These are phyloP conservation scores for Cryptosporidium sp. DNA, from an alignment of 169 alveolate species.

Conservation along the genomic window DNA sequence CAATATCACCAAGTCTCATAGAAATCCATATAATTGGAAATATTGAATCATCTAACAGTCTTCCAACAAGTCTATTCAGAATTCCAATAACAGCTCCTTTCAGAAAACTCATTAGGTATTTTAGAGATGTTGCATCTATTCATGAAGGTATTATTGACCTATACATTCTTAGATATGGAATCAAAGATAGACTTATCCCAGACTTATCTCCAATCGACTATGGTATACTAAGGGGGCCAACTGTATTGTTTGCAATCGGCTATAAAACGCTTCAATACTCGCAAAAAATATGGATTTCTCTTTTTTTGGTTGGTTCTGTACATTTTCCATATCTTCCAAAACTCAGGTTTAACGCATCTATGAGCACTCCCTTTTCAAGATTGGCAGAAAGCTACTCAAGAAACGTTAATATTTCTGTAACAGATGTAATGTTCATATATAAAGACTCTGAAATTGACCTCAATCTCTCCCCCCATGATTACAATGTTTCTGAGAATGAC, in stretches of 20 bases:
- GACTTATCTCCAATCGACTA: conserved; percentile 78
- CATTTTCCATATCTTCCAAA: conserved; percentile 77
- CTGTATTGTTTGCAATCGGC: conserved; percentile 72
- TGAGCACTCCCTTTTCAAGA: conserved; percentile 79
- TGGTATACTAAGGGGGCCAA: conserved; percentile 76
- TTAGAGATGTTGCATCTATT: conserved; percentile 69
- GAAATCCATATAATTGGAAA: conserved; percentile 69
- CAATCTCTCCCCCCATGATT: conserved; percentile 56
- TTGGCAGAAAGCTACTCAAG: conserved; percentile 79
- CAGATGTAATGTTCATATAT: conserved; percentile 40
- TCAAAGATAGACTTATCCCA: conserved; percentile 60
- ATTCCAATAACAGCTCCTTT: conserved; percentile 57
- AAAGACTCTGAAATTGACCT: conserved; percentile 63
- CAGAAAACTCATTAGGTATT: conserved; percentile 77
- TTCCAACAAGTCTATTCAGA: conserved; percentile 62
- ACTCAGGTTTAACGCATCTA: conserved; percentile 78
- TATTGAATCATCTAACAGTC: conserved; percentile 19
- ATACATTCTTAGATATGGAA: conserved; percentile 56
- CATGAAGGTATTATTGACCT: conserved; percentile 76
- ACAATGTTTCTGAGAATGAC: conserved; percentile 66
- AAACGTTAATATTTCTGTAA: conserved; percentile 72
- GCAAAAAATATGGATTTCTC: conserved; percentile 78
- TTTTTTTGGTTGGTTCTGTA: conserved; percentile 76
- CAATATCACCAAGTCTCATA: conserved; percentile 34
- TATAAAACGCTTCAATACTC: conserved; percentile 77